A percentile compares a stretch with the other conserved stretches of the same genome.
phyloP scores from a whole-genome alignment of 441 rosid species.

The Euphorbia celastroides region DNA sequence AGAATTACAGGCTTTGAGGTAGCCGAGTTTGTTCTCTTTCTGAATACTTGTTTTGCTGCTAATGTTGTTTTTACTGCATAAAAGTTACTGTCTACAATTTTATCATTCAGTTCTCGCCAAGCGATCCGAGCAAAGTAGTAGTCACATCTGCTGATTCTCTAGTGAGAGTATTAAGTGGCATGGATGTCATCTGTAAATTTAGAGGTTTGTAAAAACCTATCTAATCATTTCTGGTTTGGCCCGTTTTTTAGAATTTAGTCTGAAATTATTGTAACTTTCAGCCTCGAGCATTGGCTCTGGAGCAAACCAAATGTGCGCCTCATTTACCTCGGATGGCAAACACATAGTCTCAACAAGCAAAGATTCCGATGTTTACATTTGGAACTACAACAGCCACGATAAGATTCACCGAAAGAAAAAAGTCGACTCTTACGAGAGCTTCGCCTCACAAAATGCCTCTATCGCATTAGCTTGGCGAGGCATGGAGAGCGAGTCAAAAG shows the following conservation, averaged over 20 bases:
- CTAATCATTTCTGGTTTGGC: conserved; percentile 12
- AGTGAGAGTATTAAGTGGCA: conserved; percentile 68
- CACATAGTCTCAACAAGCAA: conserved; percentile 72
- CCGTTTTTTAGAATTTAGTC: neutral
- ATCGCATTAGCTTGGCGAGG: conserved; percentile 91
- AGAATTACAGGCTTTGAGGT: conserved; percentile 90
- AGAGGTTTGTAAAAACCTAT: conserved; percentile 58
- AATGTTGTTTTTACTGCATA: neutral
- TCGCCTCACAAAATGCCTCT: conserved; percentile 57
- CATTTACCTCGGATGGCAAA: conserved; percentile 73
- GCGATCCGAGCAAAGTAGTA: conserved; percentile 68
- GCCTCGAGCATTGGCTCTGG: conserved; percentile 42
- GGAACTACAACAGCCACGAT: conserved; percentile 52
- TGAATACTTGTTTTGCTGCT: conserved; percentile 5
- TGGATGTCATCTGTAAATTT: conserved; percentile 66
- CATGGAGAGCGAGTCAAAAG: conserved; percentile 26
- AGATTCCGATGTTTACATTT: conserved; percentile 65
- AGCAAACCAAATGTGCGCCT: conserved; percentile 66
- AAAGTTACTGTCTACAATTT: conserved; percentile 15
- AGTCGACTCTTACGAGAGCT: conserved; percentile 61
- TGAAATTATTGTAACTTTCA: conserved; percentile 10
- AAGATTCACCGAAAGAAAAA: conserved; percentile 27
- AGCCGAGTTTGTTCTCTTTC: conserved; percentile 10
- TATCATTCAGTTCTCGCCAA: conserved; percentile 56
- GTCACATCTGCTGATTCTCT: conserved; percentile 90